These are phyloP conservation scores for Russula foetens DNA, from an alignment of 768 basidiomycete species.

Conservation along the genomic window DNA sequence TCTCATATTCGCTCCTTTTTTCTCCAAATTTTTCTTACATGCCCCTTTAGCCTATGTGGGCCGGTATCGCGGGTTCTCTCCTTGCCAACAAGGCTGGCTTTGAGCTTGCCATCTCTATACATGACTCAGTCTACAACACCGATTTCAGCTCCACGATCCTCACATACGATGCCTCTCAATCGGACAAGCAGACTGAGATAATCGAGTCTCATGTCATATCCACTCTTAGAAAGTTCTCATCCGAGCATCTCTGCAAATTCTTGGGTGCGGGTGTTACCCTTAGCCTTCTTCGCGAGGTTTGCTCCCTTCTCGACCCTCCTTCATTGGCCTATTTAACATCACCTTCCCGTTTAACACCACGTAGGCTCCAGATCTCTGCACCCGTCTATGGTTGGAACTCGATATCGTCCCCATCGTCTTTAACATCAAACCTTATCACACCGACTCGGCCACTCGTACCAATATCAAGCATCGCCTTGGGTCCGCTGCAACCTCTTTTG, in stretches of 20 bases:
- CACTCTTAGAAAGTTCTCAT: constrained; percentile 62
- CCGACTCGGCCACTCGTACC: constrained; percentile 67
- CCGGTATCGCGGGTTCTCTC: constrained; percentile 60
- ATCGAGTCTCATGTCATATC: constrained; percentile 60
- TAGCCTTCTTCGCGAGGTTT: constrained; percentile 58
- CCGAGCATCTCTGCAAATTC: constrained; percentile 80
- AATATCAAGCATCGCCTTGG: constrained; percentile 79
- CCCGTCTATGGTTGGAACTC: constrained; percentile 72
- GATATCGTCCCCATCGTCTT: constrained; percentile 82
- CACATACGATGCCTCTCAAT: constrained; percentile 41
- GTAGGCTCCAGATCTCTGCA: constrained; percentile 75
- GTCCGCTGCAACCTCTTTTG: constrained; percentile 70
- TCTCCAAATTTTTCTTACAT: constrained; percentile 18
- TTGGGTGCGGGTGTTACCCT: constrained; percentile 76
- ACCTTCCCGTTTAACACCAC: constrained; percentile 19
- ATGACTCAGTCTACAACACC: constrained; percentile 80
- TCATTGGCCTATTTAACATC: constrained; percentile 17
- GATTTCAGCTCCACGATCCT: constrained; percentile 59
- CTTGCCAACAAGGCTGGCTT: constrained; percentile 51
- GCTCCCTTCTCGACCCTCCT: constrained; percentile 10
- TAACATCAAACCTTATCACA: constrained; percentile 79
- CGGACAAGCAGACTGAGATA: constrained; percentile 46
- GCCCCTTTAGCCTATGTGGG: constrained; percentile 75
- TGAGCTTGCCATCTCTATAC: constrained; percentile 72
- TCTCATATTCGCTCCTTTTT: constrained; percentile 9